Percentiles rank a stretch among this genome's conserved stretches.
Evolutionary conservation across 73 alveolate genomes (phyloP).

Genomic region (Paramecium biaurelia): DNA sequence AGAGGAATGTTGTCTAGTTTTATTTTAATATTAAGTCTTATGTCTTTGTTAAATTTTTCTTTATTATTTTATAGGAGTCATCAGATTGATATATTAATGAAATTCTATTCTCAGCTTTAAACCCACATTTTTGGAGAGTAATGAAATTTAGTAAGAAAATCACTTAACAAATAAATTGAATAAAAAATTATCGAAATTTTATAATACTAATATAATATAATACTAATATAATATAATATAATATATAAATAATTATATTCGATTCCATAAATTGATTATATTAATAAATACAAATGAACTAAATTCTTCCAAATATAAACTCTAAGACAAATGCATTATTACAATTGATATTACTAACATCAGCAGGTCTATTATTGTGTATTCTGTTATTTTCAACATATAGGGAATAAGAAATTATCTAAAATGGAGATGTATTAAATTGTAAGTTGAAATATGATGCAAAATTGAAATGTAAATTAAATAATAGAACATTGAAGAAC

Average conservation of each 20-base stretch:
- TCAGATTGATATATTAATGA: no score
- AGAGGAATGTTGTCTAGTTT: background rate
- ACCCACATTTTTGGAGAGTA: no score
- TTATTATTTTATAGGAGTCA: no score
- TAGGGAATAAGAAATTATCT: background rate
- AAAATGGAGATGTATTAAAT: background rate
- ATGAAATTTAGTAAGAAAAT: background rate
- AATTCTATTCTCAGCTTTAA: no score
- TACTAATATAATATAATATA: background rate
- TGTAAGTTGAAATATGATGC: background rate
- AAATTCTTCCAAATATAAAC: background rate
- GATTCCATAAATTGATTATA: background rate
- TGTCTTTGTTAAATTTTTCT: no score
- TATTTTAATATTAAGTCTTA: background rate
- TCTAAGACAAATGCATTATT: background rate
- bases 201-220: background rate
- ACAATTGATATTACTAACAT: background rate
- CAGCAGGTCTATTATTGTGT: background rate
- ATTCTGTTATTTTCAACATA: background rate
- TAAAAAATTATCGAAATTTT: background rate
- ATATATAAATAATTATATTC: background rate
- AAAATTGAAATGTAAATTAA: background rate
- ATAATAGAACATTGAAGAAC: background rate
- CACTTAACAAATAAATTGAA: background rate
- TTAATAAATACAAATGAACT: background rate